These are phyloP conservation scores for Monosporascus sp. DNA, from an alignment of 2,329 filamentous ascomycete species.

Conservation along the genomic window DNA sequence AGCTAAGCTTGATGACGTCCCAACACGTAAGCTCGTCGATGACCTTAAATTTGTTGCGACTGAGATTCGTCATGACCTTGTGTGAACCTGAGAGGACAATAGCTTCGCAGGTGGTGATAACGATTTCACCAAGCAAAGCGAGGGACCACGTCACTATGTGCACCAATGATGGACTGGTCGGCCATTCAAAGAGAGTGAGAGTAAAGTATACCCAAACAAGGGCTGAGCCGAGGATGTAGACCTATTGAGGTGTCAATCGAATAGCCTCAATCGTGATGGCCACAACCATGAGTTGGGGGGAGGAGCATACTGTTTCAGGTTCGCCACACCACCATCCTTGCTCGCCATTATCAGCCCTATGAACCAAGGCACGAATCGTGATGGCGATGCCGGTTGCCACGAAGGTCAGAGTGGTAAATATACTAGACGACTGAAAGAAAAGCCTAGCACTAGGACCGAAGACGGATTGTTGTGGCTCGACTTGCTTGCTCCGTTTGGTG, in stretches of 20 bases:
- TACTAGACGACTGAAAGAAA: conserved; percentile 71
- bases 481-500: conserved; percentile 50
- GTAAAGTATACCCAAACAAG: conserved; percentile 85
- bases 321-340: conserved; percentile 28
- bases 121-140: conserved; percentile 66
- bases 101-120: conserved; percentile 66
- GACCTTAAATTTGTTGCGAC: conserved; percentile 35
- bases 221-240: conserved; percentile 78
- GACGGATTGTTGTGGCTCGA: conserved; percentile 35
- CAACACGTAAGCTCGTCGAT: conserved; percentile 35
- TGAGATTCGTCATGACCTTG: conserved; percentile 51
- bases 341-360: conserved; percentile 30
- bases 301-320: conserved; percentile 25
- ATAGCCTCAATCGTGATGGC: background rate
- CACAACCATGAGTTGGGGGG: conserved; percentile 3
- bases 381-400: conserved; percentile 69
- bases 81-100: conserved; percentile 65
- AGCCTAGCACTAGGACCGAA: conserved; percentile 36
- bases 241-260: conserved; percentile 42
- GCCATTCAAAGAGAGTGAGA: conserved; percentile 80
- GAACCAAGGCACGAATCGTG: conserved; percentile 66
- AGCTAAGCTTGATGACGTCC: conserved; percentile 60
- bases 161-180: conserved; percentile 71
- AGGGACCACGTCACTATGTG: conserved; percentile 78
- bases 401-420: conserved; percentile 68